Base-by-base conservation (phyloP, 2,329 filamentous ascomycete species). In the Metarhizium album region DNA sequence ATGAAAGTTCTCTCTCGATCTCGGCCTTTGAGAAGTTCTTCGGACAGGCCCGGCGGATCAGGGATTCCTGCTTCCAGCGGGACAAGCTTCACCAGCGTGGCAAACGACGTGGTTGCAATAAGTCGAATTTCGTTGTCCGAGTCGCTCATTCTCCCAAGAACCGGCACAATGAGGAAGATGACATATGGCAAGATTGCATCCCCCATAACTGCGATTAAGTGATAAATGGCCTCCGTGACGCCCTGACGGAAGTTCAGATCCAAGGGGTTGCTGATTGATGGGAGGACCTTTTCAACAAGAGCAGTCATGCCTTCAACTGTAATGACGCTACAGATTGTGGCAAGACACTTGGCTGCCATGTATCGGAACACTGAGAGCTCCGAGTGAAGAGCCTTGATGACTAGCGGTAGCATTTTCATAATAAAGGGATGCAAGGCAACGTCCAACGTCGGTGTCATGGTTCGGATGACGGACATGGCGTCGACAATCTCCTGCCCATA, bases 151-250 rank as follows among this genome's bases (percentile, higher is more conserved):
- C 93, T 84, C 49, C 93, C 93, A 47, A 98, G 78, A 3, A 98
- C 93, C 14, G 93, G 93, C 13, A 97, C 94, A 53, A 98, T 94
- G 57, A 98, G 80, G 80, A 98, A 98, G 61, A 98, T 96, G 55
- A 98, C 93, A 62, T 98, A 98, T 3, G 94, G 93, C 29, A 98
- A 71, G 52, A 98, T 98, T 37, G 82, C 80, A 64, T 97, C 93
- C 55, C 95, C 93, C 93, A 98, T 98, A 48, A 96, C 90, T 53
- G 94, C 88, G 56, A 98, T 98, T 53, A 98, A 74, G 67, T 98
- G 93, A 64, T 98, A 98, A 53, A 98, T 87, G 59, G 83, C 89
- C 69, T 98, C 93, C 52, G 95, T 93, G 5, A 89, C 90, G 55
- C 93, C 93, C 71, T 98, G 93, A 38, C 93, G 84, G 69, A 85